Evolutionary conservation across 345 rosid genomes (phyloP).

Genomic region (Eucalyptus pauciflora): DNA sequence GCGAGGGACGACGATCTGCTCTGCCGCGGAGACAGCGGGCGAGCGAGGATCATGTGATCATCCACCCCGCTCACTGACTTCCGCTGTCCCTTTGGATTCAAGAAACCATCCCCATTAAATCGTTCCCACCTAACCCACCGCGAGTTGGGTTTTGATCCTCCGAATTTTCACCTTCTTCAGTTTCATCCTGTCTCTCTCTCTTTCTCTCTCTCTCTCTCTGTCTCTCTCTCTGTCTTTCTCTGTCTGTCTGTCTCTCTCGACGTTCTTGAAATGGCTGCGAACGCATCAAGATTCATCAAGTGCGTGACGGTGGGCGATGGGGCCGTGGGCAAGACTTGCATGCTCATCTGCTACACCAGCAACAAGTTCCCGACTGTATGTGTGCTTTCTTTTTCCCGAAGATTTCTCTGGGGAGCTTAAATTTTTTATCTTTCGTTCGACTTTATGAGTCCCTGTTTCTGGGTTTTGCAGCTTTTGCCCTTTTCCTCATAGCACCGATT

Average conservation of each 20-base stretch:
- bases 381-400: background rate
- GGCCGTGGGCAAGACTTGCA: slow-evolving; percentile 82
- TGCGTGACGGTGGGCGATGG: slow-evolving; percentile 87
- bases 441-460: slow-evolving; percentile 13
- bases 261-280: slow-evolving; percentile 2
- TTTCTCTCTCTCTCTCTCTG: background rate
- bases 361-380: slow-evolving; percentile 83
- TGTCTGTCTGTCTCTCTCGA: background rate
- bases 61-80: slow-evolving; percentile 16
- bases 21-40: background rate
- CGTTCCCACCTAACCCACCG: background rate
- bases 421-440: background rate
- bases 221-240: background rate
- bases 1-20: background rate
- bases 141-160: background rate
- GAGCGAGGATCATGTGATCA: slow-evolving; percentile 65
- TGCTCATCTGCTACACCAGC: slow-evolving; percentile 81
- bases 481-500: background rate
- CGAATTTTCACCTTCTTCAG: background rate
- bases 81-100: background rate
- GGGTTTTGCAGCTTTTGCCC: slow-evolving; percentile 29
- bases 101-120: background rate
- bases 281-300: slow-evolving; percentile 69
- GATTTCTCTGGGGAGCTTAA: background rate
- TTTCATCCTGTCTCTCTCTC: background rate